Evolutionary conservation across 495 filamentous ascomycete species (phyloP), one percentile per base, ranked within the genome.

Genomic region (Hypomontagnella submonticulosa): DNA sequence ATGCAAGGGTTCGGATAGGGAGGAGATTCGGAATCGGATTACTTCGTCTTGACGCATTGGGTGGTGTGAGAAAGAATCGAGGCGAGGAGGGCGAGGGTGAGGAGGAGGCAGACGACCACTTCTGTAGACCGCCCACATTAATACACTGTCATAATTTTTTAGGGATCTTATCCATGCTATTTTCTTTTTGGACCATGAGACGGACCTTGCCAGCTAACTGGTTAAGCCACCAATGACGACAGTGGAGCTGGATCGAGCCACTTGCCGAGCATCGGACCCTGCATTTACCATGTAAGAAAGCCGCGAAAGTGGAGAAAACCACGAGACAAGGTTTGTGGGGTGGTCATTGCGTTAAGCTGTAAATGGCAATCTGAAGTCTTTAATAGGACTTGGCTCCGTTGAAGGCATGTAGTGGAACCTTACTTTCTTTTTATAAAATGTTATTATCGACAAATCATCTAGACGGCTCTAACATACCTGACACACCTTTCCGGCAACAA

Each of bases 261-360:
- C 47, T 60, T 58, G 48, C 68, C 66, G 71, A 73, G 56, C 55
- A 71, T 73, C 71, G 69, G 71, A 73, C 71, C 71, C 71, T 73
- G 71, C 71, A 73, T 69, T 61, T 64, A 33, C 23, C 23, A 27
- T 27, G 23, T 27, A 27, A 27, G 49, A 37, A 46, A 64, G 59
- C 59, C 48, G 36, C 48, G 49, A 37, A 53, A 63, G 54, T 68
- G 65, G 64, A 46, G 58, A 63, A 49, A 23, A 48, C 58, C 38
- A 51, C 32, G 38, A n/a, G 38, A 42, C 34, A 20, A 38, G 57
- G 19, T 51, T 33, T 67, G 57, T 34, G 58, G 64, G 64, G 58
- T 67, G 58, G 64, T 54, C 64, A 33, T 48, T 61, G 63, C 63
- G 36, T 63, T 57, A 57, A 44, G n/a, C 44, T 43, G 37, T 46